phyloP scores from a whole-genome alignment of 164 flowering plant species.

The Sedum album region DNA sequence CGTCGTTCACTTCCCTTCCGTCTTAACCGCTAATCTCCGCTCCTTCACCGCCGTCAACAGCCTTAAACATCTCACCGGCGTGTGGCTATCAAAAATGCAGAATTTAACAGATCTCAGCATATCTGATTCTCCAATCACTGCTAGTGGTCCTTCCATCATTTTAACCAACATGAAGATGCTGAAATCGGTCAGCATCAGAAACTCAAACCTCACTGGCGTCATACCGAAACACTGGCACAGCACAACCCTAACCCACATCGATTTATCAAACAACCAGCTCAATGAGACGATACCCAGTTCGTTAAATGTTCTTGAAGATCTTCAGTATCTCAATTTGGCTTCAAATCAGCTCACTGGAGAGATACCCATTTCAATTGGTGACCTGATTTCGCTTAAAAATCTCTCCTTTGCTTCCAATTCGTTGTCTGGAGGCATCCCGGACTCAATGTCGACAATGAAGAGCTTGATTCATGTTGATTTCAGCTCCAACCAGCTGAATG shows the following conservation, averaged over 20 bases:
- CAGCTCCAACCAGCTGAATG: constrained; percentile 79
- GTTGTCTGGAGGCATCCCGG: constrained; percentile 69
- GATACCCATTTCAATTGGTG: constrained; percentile 58
- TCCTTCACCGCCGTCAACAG: constrained; percentile 59
- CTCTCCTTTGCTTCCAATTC: constrained; percentile 61
- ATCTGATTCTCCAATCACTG: constrained; percentile 32
- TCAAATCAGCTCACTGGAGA: constrained; percentile 56
- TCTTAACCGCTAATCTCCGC: constrained; percentile 46
- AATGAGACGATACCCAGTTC: constrained; percentile 58
- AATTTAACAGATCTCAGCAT: constrained; percentile 71
- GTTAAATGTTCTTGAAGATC: constrained; percentile 35
- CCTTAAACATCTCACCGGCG: constrained; percentile 59
- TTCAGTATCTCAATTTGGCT: constrained; percentile 48
- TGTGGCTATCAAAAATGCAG: constrained; percentile 50
- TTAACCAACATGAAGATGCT: constrained; percentile 43
- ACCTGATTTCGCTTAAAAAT: constrained; percentile 45
- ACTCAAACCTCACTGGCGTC: constrained; percentile 58
- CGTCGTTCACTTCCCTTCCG: constrained; percentile 49
- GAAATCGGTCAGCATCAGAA: constrained; percentile 49
- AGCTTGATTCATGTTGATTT: constrained; percentile 63
- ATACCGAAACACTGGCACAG: constrained; percentile 50
- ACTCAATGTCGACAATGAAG: constrained; percentile 44
- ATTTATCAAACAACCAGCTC: constrained; percentile 60
- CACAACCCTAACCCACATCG: constrained; percentile 47
- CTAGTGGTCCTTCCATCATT: constrained; percentile 57